phyloP scores from a whole-genome alignment of 2,329 filamentous ascomycete species.

The Rutstroemia sp. region DNA sequence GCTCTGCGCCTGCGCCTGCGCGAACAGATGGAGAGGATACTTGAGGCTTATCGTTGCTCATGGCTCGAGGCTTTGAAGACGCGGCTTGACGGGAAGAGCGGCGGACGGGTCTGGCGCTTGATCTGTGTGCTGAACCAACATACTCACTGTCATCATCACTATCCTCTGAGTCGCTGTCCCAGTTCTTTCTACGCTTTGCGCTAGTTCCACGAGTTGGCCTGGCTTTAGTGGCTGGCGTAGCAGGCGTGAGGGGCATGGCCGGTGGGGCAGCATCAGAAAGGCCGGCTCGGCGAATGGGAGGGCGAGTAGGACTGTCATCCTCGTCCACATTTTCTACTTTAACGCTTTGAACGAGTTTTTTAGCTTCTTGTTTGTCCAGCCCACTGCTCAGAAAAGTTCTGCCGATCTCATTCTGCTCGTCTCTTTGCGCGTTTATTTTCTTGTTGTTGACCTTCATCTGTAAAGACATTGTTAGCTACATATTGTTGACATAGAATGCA shows the following conservation, averaged over 20 bases:
- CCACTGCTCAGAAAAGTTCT: slow-evolving; percentile 12
- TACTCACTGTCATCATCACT: slow-evolving; percentile 7
- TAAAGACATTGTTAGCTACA: background rate
- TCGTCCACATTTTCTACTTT: background rate
- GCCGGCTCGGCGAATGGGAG: background rate
- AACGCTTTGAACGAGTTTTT: background rate
- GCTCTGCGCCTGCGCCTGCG: too few species aligned
- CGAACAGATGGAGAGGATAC: background rate
- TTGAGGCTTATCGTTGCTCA: too few species aligned
- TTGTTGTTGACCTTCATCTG: slow-evolving; percentile 23
- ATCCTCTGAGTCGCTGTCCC: background rate
- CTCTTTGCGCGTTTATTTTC: slow-evolving; percentile 22
- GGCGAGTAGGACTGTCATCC: background rate
- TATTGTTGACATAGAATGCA: background rate
- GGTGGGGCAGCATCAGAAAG: background rate
- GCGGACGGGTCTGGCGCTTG: background rate
- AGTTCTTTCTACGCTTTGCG: background rate
- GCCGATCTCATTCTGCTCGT: slow-evolving; percentile 22
- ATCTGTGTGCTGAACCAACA: background rate
- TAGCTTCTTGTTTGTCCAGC: background rate
- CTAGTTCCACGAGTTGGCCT: background rate
- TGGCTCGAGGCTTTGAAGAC: background rate
- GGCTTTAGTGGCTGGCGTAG: background rate
- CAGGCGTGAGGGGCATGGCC: background rate
- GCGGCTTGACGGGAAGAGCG: background rate